A percentile compares a stretch with the other conserved stretches of the same genome.
Evolutionary conservation across 169 alveolate species (phyloP).

Genomic region (Besnoitia besnoiti): DNA sequence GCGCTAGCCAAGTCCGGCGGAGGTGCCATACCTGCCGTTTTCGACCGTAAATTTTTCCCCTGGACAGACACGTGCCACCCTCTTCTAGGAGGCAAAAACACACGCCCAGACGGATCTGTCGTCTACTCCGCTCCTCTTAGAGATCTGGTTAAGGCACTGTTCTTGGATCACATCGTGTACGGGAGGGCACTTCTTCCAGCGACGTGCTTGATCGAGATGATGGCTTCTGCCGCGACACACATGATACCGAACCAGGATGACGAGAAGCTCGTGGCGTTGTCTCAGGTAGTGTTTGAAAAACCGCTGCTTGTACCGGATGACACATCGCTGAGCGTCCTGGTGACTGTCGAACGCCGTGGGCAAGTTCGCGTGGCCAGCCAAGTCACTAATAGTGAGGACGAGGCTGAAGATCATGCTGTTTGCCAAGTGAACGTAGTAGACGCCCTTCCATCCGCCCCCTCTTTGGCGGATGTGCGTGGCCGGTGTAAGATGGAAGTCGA

Average conservation of each 20-base stretch:
- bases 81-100: slow-evolving; percentile 50
- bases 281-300: slow-evolving; percentile 59
- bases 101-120: slow-evolving; percentile 41
- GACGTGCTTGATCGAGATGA: slow-evolving; percentile 62
- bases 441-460: slow-evolving; percentile 17
- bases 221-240: slow-evolving; percentile 55
- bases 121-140: slow-evolving; percentile 37
- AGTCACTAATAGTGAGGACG: slow-evolving; percentile 18
- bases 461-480: slow-evolving; percentile 20
- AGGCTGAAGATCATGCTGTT: slow-evolving; percentile 44
- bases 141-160: slow-evolving; percentile 29
- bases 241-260: background rate
- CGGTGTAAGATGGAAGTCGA: slow-evolving; percentile 44
- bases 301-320: slow-evolving; percentile 46
- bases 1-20: slow-evolving; percentile 27
- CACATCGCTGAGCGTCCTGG: background rate
- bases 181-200: slow-evolving; percentile 65
- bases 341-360: slow-evolving; percentile 41
- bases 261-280: slow-evolving; percentile 37
- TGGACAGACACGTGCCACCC: slow-evolving; percentile 66
- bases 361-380: slow-evolving; percentile 58
- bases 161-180: slow-evolving; percentile 61
- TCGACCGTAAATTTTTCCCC: slow-evolving; percentile 52
- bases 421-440: slow-evolving; percentile 36
- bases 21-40: slow-evolving; percentile 50